These are phyloP conservation scores for Ascochyta lentis DNA, from an alignment of 2,329 filamentous ascomycete genomes.

Conservation along the genomic window DNA sequence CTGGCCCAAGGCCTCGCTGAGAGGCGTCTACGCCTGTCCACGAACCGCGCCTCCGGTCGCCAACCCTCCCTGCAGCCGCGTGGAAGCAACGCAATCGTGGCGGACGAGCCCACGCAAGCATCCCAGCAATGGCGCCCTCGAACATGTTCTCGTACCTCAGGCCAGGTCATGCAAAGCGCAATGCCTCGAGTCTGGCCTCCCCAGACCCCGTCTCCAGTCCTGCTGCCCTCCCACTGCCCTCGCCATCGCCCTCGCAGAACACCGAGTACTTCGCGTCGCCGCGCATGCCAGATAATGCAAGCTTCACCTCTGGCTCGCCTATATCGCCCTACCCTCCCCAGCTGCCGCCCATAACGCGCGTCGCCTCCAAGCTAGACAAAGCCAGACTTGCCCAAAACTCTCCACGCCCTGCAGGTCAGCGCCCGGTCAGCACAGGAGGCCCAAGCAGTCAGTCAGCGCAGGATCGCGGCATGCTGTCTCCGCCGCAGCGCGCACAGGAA, in stretches of 20 bases:
- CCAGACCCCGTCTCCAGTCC: constrained; percentile 42
- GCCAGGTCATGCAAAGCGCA: constrained; percentile 48
- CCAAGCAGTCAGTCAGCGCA: constrained; percentile 16
- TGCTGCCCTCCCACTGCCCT: constrained; percentile 32
- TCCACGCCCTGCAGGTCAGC: constrained; percentile 20
- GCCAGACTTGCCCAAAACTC: constrained; percentile 18
- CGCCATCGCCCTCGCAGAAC: constrained; percentile 40
- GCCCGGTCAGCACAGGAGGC: constrained; percentile 14
- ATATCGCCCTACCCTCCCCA: constrained; percentile 49
- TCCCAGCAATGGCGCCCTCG: constrained; percentile 46
- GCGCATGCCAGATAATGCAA: constrained; percentile 40
- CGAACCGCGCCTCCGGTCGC: constrained; percentile 6
- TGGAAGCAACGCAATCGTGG: constrained; percentile 25
- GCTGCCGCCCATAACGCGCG: constrained; percentile 49
- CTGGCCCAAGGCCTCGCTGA: constrained; percentile 43
- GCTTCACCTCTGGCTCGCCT: constrained; percentile 42
- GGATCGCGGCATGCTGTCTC: constrained; percentile 28
- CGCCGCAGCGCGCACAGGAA: constrained; percentile 25
- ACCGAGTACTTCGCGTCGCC: constrained; percentile 42
- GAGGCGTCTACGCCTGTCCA: constrained; percentile 31
- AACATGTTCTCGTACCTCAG: constrained; percentile 51
- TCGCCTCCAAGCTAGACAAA: constrained; percentile 44
- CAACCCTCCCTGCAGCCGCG: constrained; percentile 10
- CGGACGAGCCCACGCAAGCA: constrained; percentile 21
- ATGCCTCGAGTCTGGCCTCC: constrained; percentile 44